These are phyloP conservation scores for Monoraphidium neglectum DNA, from an alignment of 139 green algal genomes.

Conservation along the genomic window DNA sequence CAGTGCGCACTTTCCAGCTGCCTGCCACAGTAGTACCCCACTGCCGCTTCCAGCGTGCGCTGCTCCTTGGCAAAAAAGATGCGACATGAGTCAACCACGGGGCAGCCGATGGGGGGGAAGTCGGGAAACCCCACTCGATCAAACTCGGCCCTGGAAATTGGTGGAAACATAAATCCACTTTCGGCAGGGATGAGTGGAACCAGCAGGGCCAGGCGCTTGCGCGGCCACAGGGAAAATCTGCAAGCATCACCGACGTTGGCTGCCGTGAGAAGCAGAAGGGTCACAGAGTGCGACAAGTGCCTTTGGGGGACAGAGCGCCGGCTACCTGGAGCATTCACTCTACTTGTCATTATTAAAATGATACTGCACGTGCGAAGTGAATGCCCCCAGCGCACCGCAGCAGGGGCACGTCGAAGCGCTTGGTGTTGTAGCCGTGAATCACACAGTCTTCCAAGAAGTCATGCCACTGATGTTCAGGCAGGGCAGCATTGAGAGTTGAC, in stretches of 20 bases:
- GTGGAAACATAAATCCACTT: too few relatives aligned
- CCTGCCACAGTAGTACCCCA: slow-evolving; percentile 22
- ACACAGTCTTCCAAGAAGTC: slow-evolving; percentile 25
- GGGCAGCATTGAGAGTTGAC: background rate
- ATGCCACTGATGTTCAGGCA: slow-evolving; percentile 13
- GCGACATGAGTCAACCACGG: slow-evolving; percentile 26
- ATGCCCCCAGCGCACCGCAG: slow-evolving; percentile 19
- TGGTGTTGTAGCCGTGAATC: slow-evolving; percentile 32
- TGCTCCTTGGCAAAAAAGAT: slow-evolving; percentile 26
- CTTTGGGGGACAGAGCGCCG: too few relatives aligned
- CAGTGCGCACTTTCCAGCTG: background rate
- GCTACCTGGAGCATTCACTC: too few relatives aligned
- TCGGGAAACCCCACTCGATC: background rate
- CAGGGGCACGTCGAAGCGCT: slow-evolving; percentile 36
- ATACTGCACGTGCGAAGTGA: background rate
- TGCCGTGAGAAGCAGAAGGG: too few relatives aligned
- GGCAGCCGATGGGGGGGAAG: slow-evolving; percentile 16
- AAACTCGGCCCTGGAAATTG: slow-evolving; percentile 15
- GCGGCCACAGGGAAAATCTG: too few relatives aligned
- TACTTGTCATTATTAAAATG: too few relatives aligned
- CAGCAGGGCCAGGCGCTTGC: too few relatives aligned
- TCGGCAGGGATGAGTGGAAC: too few relatives aligned
- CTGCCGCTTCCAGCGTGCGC: background rate
- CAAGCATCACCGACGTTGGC: too few relatives aligned
- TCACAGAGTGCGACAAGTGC: too few relatives aligned